These are phyloP conservation scores for Ustilago lituana DNA, from an alignment of 1,284 basidiomycete species.

Conservation along the genomic window DNA sequence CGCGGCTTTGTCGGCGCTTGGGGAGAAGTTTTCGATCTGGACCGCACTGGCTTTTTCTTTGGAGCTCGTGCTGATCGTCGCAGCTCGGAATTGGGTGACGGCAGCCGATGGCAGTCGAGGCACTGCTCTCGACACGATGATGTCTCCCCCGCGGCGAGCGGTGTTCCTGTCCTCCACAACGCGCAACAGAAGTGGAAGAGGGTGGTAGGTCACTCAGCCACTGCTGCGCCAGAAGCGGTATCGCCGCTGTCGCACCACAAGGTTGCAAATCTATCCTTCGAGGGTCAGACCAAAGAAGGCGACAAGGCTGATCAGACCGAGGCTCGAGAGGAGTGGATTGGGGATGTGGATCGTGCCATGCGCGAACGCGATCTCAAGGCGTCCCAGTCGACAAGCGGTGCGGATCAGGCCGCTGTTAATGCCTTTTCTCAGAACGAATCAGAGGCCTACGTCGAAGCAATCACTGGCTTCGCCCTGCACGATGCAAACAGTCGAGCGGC, in stretches of 20 bases:
- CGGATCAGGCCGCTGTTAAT: conserved; percentile 26
- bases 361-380: conserved; percentile 29
- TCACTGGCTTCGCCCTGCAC: background rate
- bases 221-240: background rate
- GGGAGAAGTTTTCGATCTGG: conserved; percentile 16
- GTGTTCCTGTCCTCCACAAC: conserved; percentile 9
- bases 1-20: conserved; percentile 12
- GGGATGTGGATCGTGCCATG: conserved; percentile 36
- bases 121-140: conserved; percentile 15
- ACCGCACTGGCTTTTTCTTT: conserved; percentile 25
- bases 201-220: conserved; percentile 18
- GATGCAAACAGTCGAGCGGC: background rate
- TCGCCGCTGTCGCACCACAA: background rate
- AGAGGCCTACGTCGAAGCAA: conserved; percentile 5
- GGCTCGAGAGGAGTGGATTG: conserved; percentile 39
- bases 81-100: conserved; percentile 11
- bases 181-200: conserved; percentile 37
- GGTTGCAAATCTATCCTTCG: too few species aligned
- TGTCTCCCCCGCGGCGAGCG: conserved; percentile 3
- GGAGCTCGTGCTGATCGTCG: conserved; percentile 18
- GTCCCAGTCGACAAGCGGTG: background rate
- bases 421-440: conserved; percentile 21
- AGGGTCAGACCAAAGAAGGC: too few species aligned
- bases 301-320: conserved; percentile 1
- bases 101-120: conserved; percentile 5